Percentiles rank a stretch among this genome's conserved stretches.
phyloP scores from a whole-genome alignment of 169 alveolate species.

The Amoebophrya sp. region DNA sequence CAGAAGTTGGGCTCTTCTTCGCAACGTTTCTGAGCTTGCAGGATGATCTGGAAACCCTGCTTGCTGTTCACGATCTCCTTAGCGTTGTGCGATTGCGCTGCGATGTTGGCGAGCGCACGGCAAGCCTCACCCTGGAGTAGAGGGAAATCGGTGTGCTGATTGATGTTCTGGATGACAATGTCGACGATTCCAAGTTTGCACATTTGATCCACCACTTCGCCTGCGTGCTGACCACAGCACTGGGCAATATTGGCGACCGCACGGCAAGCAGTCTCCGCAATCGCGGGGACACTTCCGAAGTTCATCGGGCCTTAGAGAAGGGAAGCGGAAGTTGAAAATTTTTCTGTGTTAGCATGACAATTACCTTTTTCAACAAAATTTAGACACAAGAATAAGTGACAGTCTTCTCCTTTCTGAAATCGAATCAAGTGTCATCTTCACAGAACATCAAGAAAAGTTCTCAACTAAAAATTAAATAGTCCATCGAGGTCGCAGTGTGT shows the following conservation, averaged over 20 bases:
- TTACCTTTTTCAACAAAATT: no score
- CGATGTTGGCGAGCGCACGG: conserved; percentile 47
- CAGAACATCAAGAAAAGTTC: no score
- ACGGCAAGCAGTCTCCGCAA: conserved; percentile 34
- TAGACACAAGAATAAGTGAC: no score
- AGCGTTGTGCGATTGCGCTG: neutral
- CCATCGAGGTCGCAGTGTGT: no score
- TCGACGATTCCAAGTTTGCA: conserved; percentile 42
- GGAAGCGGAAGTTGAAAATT: no score
- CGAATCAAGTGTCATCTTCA: no score
- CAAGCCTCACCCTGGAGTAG: conserved; percentile 53
- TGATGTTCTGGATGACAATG: conserved; percentile 41
- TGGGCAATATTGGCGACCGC: conserved; percentile 37
- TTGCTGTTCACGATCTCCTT: conserved; percentile 7
- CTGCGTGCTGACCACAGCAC: conserved; percentile 8
- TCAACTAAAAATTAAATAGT: no score
- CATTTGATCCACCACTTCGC: conserved; percentile 35
- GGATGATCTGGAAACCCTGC: conserved; percentile 46
- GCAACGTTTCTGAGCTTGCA: conserved; percentile 46
- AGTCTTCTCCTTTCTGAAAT: no score
- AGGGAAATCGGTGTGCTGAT: conserved; percentile 42
- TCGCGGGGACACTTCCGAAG: conserved; percentile 25
- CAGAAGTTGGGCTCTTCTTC: conserved; percentile 49
- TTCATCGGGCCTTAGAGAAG: no score
- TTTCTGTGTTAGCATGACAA: no score